Evolutionary conservation across 352 stramenopile genomes (phyloP).

Genomic region (Globisporangium irregulare): DNA sequence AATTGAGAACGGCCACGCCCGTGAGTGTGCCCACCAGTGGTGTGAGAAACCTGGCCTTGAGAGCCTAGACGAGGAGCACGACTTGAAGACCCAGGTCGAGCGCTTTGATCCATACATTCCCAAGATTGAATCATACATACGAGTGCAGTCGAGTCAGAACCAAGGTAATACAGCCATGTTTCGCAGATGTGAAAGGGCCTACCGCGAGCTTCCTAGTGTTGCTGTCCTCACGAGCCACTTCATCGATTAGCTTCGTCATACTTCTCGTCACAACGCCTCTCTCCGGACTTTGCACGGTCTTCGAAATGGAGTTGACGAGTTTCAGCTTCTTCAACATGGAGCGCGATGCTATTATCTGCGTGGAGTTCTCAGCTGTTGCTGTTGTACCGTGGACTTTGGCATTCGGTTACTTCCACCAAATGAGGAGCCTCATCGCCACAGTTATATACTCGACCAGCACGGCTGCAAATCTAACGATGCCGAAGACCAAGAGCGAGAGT

Average conservation of each 20-base stretch:
- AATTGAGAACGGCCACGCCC: not conserved
- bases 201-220: not conserved
- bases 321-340: not conserved
- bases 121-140: not conserved
- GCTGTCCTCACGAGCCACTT: not conserved
- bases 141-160: not conserved
- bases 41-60: not conserved
- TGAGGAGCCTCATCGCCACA: conserved; percentile 10
- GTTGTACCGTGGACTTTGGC: not conserved
- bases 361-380: not conserved
- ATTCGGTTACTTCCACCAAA: not conserved
- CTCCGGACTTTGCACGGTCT: not conserved
- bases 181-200: not conserved
- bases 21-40: not conserved
- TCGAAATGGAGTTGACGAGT: not conserved
- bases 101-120: conserved; percentile 9
- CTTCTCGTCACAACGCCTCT: not conserved
- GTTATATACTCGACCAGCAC: conserved; percentile 24
- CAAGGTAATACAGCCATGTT: no score
- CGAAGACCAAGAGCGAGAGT: conserved; percentile 15
- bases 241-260: not conserved
- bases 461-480: conserved; percentile 20
- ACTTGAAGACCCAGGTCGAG: not conserved
- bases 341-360: not conserved
- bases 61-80: not conserved